Evolutionary conservation across 768 basidiomycete genomes (phyloP), one percentile per base, ranked within the genome.

Genomic region (Lactarius tabidus): DNA sequence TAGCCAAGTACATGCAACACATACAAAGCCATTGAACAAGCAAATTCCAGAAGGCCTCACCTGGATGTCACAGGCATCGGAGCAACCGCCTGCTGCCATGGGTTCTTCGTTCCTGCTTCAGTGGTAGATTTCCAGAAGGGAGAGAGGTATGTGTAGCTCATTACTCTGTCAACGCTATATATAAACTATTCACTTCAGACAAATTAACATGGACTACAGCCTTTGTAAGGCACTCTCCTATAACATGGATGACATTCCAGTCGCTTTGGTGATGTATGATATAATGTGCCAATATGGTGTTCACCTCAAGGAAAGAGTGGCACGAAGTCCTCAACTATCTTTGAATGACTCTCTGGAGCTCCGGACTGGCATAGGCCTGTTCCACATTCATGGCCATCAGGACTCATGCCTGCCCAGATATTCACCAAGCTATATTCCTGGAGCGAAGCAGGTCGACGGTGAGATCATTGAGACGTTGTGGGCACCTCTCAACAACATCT

Each of bases 401-500:
- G 38, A 38, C 12, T 41, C 39, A 1, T 41, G 39, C 6, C 8
- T 41, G 39, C 35, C 71, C 3, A 53, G 72, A 0, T 79, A 60
- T 57, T 69, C 71, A 2, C 69, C 71, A 0, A 69, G 66, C 18
- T 77, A 72, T 31, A 71, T 79, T 12, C 52, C 45, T 2, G 77
- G 77, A 0, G 69, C 67, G 0, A 74, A 75, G 0, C 67, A 74
- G 9, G 52, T 76, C 0, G 74, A 77, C 53, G 75, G 76, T 0
- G 74, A 79, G 48, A 76, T 78, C 3, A 33, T 79, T 9, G 77
- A 78, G 43, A 75, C 74, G 0, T 52, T 79, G 0, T 79, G 77
- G 77, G 61, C 71, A 0, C 33, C 62, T 0, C 62, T 78, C 0
- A 78, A 79, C 43, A 65, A 72, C 2, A 69, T 75, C 0, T 73